Conservation (phyloP, 306 rosid genomes). For the Prunus mongolica region DNA sequence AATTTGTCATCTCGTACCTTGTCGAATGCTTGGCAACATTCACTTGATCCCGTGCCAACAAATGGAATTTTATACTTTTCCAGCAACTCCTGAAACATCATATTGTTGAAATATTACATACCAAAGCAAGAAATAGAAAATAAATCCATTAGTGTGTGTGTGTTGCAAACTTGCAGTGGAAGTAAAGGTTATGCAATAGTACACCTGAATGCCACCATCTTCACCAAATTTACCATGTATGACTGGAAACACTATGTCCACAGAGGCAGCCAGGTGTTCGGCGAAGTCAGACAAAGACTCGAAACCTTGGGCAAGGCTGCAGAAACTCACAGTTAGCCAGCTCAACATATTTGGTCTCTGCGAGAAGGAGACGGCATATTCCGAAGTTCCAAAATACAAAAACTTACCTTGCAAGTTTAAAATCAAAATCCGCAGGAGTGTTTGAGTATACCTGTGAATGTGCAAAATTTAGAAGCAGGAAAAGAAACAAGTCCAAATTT, state of each 20-base stretch:
- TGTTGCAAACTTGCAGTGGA: not conserved
- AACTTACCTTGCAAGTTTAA: conserved; percentile 78
- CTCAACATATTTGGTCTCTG: conserved; percentile 9
- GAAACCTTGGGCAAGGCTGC: conserved; percentile 91
- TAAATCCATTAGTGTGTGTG: not conserved
- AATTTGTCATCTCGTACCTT: conserved; percentile 43
- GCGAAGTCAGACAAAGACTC: conserved; percentile 65
- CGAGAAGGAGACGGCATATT: conserved; percentile 2
- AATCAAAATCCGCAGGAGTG: conserved; percentile 96
- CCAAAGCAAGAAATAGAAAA: not conserved
- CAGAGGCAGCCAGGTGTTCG: conserved; percentile 69
- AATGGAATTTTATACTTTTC: conserved; percentile 78
- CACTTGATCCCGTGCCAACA: conserved; percentile 91
- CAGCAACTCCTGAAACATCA: conserved; percentile 66
- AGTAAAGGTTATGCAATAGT: conserved; percentile 10
- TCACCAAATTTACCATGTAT: conserved; percentile 94
- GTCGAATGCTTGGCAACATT: conserved; percentile 81
- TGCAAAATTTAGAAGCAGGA: not conserved
- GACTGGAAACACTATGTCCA: conserved; percentile 89
- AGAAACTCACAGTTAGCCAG: conserved; percentile 26
- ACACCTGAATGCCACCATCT: conserved; percentile 96
- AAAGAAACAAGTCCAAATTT: not conserved
- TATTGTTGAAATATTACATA: conserved; percentile 13
- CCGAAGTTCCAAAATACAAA: not conserved
- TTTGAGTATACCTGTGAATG: conserved; percentile 73